Evolutionary conservation across 1,139 yeast species (phyloP).

Genomic region (Maudiozyma humilis): DNA sequence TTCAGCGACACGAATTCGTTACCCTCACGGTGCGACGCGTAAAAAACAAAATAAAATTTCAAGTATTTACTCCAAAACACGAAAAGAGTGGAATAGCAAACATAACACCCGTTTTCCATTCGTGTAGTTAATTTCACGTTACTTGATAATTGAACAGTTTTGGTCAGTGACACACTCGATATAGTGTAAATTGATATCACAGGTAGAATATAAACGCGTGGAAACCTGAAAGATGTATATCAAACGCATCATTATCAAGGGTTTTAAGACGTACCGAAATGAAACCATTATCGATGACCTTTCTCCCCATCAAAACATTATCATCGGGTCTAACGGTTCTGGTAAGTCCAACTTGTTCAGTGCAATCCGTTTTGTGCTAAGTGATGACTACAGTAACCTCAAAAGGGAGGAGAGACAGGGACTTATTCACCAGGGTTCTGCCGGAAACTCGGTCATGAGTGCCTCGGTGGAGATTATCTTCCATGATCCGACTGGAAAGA

Average conservation of each 20-base stretch:
- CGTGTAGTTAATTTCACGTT: background rate
- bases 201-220: too few species aligned
- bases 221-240: slow-evolving; percentile 37
- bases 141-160: too few species aligned
- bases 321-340: slow-evolving; percentile 92
- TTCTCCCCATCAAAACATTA: slow-evolving; percentile 79
- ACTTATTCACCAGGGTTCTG: slow-evolving; percentile 76
- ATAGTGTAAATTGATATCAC: too few species aligned
- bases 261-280: slow-evolving; percentile 89
- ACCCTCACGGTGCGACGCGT: background rate
- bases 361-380: slow-evolving; percentile 84
- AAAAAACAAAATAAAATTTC: background rate
- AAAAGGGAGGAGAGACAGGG: slow-evolving; percentile 86
- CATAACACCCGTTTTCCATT: background rate
- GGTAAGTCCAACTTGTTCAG: slow-evolving; percentile 96
- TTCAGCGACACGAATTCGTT: too few species aligned
- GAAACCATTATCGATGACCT: slow-evolving; percentile 69
- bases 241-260: slow-evolving; percentile 64
- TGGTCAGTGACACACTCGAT: too few species aligned
- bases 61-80: background rate
- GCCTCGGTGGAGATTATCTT: slow-evolving; percentile 88
- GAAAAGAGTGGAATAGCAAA: background rate
- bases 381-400: slow-evolving; percentile 85
- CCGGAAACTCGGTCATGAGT: slow-evolving; percentile 74
- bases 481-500: slow-evolving; percentile 70